Evolutionary conservation across 257 asterid species (phyloP).

Genomic region (Jacaranda copaia): DNA sequence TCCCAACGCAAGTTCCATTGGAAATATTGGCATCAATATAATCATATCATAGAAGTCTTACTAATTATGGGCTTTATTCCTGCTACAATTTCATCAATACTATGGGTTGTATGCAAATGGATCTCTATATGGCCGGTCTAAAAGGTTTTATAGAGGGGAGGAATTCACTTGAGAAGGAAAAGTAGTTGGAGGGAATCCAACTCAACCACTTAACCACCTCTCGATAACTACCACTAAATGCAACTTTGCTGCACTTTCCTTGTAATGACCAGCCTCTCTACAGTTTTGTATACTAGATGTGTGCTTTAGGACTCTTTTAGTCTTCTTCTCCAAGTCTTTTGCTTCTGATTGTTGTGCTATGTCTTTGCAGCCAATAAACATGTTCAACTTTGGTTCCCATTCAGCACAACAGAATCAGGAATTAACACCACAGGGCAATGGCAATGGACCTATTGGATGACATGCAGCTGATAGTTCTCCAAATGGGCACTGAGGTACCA

Average conservation of each 20-base stretch:
- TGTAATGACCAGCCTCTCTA: too few species aligned
- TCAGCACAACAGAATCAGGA: conserved; percentile 51
- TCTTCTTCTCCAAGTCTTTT: not conserved
- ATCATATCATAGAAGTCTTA: not conserved
- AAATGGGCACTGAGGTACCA: not conserved
- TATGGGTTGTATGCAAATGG: too few species aligned
- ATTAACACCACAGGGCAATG: conserved; percentile 44
- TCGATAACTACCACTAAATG: too few species aligned
- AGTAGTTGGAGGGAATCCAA: too few species aligned
- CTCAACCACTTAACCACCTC: too few species aligned
- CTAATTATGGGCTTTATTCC: not conserved
- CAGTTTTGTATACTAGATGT: too few species aligned
- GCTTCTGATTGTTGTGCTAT: conserved; percentile 12
- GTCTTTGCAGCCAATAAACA: conserved; percentile 58
- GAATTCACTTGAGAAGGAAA: too few species aligned
- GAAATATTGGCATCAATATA: not conserved
- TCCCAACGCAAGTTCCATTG: not conserved
- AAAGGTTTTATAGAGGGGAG: too few species aligned
- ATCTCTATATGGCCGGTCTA: too few species aligned
- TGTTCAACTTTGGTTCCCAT: conserved; percentile 58
- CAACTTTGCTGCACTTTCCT: too few species aligned
- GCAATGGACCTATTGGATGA: conserved; percentile 50
- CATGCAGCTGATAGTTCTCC: not conserved
- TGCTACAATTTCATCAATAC: too few species aligned
- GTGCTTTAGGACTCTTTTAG: too few species aligned